Conservation (phyloP, 2,329 filamentous ascomycete genomes). For the Talaromyces verruculosus region DNA sequence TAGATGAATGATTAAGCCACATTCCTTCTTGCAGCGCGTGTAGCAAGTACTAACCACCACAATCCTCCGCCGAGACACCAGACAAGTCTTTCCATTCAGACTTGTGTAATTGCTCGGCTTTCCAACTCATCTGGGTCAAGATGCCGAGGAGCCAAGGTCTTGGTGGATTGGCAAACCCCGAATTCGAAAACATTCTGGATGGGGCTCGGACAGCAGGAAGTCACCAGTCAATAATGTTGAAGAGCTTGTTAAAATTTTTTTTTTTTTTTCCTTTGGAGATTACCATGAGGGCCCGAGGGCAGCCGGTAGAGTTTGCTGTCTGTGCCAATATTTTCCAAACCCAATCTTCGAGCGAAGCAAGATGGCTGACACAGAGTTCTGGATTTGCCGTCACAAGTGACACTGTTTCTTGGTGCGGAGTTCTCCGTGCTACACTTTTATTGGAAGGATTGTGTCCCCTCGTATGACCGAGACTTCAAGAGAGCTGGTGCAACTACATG, state of each 20-base stretch:
- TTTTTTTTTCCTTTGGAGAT: neutral
- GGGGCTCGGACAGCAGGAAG: neutral
- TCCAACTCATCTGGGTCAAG: neutral
- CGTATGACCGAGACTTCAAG: neutral
- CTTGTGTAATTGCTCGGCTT: neutral
- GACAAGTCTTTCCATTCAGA: neutral
- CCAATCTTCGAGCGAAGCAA: neutral
- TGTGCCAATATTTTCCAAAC: neutral
- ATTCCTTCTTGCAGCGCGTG: neutral
- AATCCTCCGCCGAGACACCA: neutral
- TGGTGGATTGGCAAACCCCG: constrained; percentile 9
- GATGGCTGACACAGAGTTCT: constrained; percentile 1
- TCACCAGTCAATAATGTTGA: too few relatives aligned
- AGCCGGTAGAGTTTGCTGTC: neutral
- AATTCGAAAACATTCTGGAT: constrained; percentile 1
- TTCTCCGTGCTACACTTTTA: neutral
- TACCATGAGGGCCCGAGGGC: neutral
- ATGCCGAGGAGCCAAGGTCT: constrained; percentile 13
- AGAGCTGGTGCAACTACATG: neutral
- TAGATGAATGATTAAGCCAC: neutral
- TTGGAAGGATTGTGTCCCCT: neutral
- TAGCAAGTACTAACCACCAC: neutral
- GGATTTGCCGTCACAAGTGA: constrained; percentile 3
- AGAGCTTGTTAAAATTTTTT: neutral
- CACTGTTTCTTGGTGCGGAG: neutral